Base-by-base conservation (phyloP, 306 rosid genomes). In the Quercus bicolor region DNA sequence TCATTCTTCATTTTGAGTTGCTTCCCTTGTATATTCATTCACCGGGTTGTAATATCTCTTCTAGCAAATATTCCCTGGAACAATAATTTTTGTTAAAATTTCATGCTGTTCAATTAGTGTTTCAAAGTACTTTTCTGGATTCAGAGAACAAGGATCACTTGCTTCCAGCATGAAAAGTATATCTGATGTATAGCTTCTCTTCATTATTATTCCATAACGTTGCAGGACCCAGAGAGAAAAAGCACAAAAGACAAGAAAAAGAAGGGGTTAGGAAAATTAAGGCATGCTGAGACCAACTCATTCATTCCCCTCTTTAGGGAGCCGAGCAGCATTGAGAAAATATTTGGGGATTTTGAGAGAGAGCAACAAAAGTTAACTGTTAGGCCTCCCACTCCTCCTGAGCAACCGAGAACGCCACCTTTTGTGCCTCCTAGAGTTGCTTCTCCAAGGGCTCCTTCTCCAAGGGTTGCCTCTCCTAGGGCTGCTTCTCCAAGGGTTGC, bases 271-370 rank as follows among this genome's bases (percentile, higher is more conserved):
- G 97, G 96, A 55, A 96, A 88, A 82, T 73, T 80, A 80, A 90
- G 71, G 84, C 88, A 87, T 91, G 99, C 89, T 84, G 98, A 96
- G 82, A 80, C 89, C 73, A 93, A 87, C 76, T 91, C 97, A 16
- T 88, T 96, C 85, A 96, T 93, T 81, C 99, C 98, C 19, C 86
- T 90, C 76, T 93, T 93, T 74, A 91, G 96, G 81, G 94, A 90
- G 88, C 98, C 99, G 14, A 96, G 99, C 81, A 96, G 99, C 81
- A 86, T 96, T 56, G 99, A 96, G 87, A 96, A 96, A 80, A 96
- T 93, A 76, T 96, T 96, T 66, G 89, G 95, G 52, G 99, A 96
- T 75, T 96, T 89, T 31, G 99, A 96, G 75, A 93, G 94, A 77
- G 99, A 93, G 88, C 99, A 96, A 70, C 97, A 96, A 72, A 72